Evolutionary conservation across 441 rosid species (phyloP).

Genomic region (Brassica hybrid): DNA sequence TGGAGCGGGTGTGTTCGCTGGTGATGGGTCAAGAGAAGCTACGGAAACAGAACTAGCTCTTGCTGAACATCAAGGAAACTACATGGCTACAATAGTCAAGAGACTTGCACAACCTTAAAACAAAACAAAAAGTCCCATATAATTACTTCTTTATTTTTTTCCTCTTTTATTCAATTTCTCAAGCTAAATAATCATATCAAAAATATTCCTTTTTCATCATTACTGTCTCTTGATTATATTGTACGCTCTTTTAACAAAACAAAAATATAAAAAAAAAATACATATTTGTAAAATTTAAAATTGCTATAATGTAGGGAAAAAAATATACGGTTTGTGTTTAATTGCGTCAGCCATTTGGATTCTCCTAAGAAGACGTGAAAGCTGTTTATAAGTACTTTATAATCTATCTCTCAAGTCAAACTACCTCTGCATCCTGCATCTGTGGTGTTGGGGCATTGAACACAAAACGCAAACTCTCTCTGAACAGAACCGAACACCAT

Average conservation of each 20-base stretch:
- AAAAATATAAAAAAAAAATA: background rate
- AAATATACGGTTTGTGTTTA: background rate
- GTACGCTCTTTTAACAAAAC: background rate
- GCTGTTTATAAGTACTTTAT: background rate
- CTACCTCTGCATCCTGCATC: slow-evolving; percentile 1
- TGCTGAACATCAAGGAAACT: slow-evolving; percentile 97
- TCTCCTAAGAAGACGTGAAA: slow-evolving; percentile 4
- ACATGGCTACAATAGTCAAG: slow-evolving; percentile 86
- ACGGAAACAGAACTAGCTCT: slow-evolving; percentile 77
- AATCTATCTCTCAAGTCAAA: slow-evolving; percentile 1
- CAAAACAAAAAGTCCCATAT: background rate
- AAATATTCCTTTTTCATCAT: background rate
- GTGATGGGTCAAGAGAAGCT: slow-evolving; percentile 90
- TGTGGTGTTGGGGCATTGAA: background rate
- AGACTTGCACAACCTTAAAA: slow-evolving; percentile 63
- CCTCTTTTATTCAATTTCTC: background rate
- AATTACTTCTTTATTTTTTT: background rate
- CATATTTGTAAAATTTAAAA: background rate
- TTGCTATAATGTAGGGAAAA: background rate
- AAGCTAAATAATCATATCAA: background rate
- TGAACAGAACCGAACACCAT: background rate
- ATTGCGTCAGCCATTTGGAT: slow-evolving; percentile 1
- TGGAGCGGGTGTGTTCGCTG: slow-evolving; percentile 90
- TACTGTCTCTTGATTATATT: background rate
- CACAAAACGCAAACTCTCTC: background rate